Evolutionary conservation across 495 filamentous ascomycete genomes (phyloP).

Genomic region (Cryomyces antarcticus): DNA sequence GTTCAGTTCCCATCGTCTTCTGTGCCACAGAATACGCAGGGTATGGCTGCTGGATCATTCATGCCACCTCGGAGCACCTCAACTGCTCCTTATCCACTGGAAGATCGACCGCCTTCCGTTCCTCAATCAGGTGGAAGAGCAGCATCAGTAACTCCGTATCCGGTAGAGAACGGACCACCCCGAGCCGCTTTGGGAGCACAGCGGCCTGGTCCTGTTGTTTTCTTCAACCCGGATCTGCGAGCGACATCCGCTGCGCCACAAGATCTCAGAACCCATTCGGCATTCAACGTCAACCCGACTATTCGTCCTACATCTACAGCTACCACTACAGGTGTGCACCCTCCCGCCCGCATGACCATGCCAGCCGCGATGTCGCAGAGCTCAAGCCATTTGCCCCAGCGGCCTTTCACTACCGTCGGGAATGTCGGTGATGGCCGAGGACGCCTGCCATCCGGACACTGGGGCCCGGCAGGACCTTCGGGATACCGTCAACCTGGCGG

Average conservation of each 20-base stretch:
- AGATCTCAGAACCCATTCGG: conserved; percentile 4
- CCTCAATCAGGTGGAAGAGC: conserved; percentile 6
- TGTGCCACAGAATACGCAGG: neutral
- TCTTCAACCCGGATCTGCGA: conserved; percentile 14
- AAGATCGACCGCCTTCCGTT: conserved; percentile 28
- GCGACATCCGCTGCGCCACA: conserved; percentile 4
- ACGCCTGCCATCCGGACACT: conserved; percentile 1
- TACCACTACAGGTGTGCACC: too few species aligned
- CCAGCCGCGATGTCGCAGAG: neutral
- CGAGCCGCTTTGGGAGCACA: conserved; percentile 3
- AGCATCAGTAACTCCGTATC: conserved; percentile 29
- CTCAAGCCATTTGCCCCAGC: neutral
- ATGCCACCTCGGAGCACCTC: neutral
- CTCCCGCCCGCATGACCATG: too few species aligned
- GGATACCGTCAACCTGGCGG: conserved; percentile 10
- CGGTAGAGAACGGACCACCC: conserved; percentile 25
- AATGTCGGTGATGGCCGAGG: conserved; percentile 10
- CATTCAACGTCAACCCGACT: conserved; percentile 14
- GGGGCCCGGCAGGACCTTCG: conserved; percentile 4
- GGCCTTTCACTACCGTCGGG: conserved; percentile 2
- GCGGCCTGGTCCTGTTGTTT: conserved; percentile 20
- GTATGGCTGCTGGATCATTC: neutral
- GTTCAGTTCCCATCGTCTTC: neutral
- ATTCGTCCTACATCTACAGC: neutral
- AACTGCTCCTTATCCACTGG: conserved; percentile 38